These are phyloP conservation scores for Gossypium turneri DNA, from an alignment of 345 rosid species.

Conservation along the genomic window DNA sequence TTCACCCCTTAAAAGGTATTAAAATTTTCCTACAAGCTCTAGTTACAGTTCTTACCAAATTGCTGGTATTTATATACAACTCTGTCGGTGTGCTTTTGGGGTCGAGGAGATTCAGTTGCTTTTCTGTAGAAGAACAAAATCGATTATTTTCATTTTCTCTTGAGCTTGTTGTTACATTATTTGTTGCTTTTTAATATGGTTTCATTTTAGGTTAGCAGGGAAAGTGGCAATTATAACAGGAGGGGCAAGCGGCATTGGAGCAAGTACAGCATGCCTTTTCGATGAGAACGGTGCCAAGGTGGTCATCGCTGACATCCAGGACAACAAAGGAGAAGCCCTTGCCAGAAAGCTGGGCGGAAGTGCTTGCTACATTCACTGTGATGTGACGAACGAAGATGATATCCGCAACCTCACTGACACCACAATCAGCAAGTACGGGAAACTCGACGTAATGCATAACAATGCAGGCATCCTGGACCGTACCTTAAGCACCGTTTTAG, in stretches of 20 bases:
- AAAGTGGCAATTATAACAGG: background rate
- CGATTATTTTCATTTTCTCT: too few species aligned
- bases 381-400: background rate
- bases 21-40: too few species aligned
- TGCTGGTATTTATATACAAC: too few species aligned
- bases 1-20: too few species aligned
- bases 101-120: too few species aligned
- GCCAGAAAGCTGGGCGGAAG: too few species aligned
- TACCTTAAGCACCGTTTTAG: background rate
- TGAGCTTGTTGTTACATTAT: too few species aligned
- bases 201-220: background rate
- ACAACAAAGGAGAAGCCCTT: too few species aligned
- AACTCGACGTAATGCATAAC: background rate
- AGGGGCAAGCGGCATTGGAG: background rate
- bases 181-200: background rate
- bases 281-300: background rate
- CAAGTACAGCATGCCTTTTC: background rate
- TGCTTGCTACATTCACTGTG: too few species aligned
- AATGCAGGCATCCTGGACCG: background rate
- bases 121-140: too few species aligned
- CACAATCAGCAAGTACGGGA: background rate
- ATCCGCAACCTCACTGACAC: background rate
- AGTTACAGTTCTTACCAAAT: too few species aligned
- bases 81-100: too few species aligned
- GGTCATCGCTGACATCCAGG: background rate